Evolutionary conservation across 345 rosid species (phyloP), one percentile per base, ranked within the genome.

Genomic region (Gynandropsis gynandra): DNA sequence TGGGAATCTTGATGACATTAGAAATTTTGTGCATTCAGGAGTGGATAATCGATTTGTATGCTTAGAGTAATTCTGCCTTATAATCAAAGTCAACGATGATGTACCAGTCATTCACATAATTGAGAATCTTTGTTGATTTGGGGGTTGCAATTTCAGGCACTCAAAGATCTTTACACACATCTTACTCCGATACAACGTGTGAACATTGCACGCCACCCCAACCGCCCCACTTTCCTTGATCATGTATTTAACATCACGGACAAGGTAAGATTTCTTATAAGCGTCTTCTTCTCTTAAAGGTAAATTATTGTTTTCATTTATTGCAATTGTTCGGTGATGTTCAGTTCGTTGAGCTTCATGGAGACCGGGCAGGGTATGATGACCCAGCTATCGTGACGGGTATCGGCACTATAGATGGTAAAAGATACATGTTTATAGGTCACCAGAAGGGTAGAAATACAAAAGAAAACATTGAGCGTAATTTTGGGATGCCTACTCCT

Each of bases 401-500:
- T 66, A 68, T 92, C 59, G 98, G 98, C 75, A 80, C 80, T 47
- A 81, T 92, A 20, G 96, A 85, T 67, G 96, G 93, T 35, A 72
- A 63, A 65, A 76, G 78, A 27, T 87, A 76, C 65, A 85, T 92
- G 98, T 87, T 92, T 68, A 85, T 87, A 29, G 98, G 98, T 69
- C 98, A 92, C 56, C 98, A 92, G 66, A 92, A 92, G 76, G 98
- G 98, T 65, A 83, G 98, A 78, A 92, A 87, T 68, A 85, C 98
- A 47, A 92, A 92, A 75, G 98, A 92, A 67, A 82, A 85, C 68
- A 82, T 92, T 41, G 76, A 76, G 71, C 89, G 90, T 37, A 92
- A 92, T 73, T 92, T 92, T 74, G 98, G 98, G 54, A 92, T 87
- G 98, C 98, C 98, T 64, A 92, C 98, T 47, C 98, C 98, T 42